Conservation (phyloP, 495 filamentous ascomycete genomes). For the Neurospora sp. region DNA sequence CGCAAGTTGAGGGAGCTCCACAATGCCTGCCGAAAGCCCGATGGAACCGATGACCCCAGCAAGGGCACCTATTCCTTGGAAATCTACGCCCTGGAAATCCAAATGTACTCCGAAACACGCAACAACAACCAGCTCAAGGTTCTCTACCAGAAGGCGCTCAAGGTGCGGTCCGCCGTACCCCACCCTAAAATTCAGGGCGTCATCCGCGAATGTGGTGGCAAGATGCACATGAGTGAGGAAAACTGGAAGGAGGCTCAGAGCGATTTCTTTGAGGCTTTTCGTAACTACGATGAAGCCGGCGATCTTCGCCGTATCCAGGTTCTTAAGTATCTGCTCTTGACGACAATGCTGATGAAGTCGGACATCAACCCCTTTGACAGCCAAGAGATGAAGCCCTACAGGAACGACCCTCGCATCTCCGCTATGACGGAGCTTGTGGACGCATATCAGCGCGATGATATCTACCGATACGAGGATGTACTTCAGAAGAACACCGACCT, state of each 20-base stretch:
- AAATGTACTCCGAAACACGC: conserved; percentile 93
- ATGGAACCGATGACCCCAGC: conserved; percentile 86
- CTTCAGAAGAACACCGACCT: conserved; percentile 84
- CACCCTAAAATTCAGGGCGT: conserved; percentile 99
- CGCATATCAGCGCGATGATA: conserved; percentile 92
- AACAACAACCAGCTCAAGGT: conserved; percentile 97
- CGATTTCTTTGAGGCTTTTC: conserved; percentile 97
- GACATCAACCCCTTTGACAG: conserved; percentile 99
- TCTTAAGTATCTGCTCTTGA: conserved; percentile 90
- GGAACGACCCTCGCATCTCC: conserved; percentile 84
- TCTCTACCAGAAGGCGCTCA: conserved; percentile 80
- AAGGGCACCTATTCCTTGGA: conserved; percentile 95
- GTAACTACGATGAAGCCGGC: conserved; percentile 97
- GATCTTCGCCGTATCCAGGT: conserved; percentile 94
- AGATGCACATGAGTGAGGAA: conserved; percentile 99
- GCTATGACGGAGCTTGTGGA: conserved; percentile 97
- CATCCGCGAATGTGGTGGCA: conserved; percentile 95
- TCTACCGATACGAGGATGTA: conserved; percentile 79
- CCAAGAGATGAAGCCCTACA: conserved; percentile 98
- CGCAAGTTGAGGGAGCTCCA: conserved; percentile 85
- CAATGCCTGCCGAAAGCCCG: conserved; percentile 75
- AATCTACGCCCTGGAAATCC: conserved; percentile 94
- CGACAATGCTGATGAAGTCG: conserved; percentile 98
- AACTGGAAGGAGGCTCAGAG: conserved; percentile 96
- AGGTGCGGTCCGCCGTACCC: conserved; percentile 87